Percentiles rank a stretch among this genome's conserved stretches.
Evolutionary conservation across 169 alveolate species (phyloP).

Genomic region (Plasmodium blacklocki): DNA sequence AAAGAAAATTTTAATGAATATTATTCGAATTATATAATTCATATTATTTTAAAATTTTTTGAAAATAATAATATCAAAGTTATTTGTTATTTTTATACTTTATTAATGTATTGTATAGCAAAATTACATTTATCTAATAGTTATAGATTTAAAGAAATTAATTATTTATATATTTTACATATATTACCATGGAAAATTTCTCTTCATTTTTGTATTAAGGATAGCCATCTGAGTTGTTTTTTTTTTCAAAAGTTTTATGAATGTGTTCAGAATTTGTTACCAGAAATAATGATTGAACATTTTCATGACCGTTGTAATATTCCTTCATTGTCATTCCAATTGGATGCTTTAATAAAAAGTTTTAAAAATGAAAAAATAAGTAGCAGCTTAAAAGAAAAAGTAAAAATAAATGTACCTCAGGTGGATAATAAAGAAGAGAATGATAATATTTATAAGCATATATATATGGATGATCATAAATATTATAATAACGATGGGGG

Average conservation of each 20-base stretch:
- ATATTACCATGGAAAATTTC: slow-evolving; percentile 40
- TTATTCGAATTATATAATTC: slow-evolving; percentile 4
- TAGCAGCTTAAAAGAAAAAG: neutral
- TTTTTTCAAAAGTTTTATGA: slow-evolving; percentile 74
- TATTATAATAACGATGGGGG: too few relatives aligned
- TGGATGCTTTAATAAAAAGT: neutral
- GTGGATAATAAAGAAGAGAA: neutral
- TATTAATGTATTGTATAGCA: slow-evolving; percentile 33
- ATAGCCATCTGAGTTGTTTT: slow-evolving; percentile 39
- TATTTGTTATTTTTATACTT: slow-evolving; percentile 41
- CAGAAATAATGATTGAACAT: slow-evolving; percentile 52
- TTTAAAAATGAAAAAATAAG: neutral
- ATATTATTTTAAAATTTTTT: slow-evolving; percentile 14
- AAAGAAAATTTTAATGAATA: neutral
- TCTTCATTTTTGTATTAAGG: slow-evolving; percentile 12
- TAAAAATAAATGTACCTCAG: neutral
- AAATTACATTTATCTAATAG: slow-evolving; percentile 25
- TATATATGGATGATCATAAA: too few relatives aligned
- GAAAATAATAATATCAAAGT: slow-evolving; percentile 1
- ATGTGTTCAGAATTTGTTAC: slow-evolving; percentile 52
- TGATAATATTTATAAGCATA: neutral
- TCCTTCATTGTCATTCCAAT: neutral
- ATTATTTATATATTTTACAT: slow-evolving; percentile 44
- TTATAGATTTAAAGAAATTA: slow-evolving; percentile 60
- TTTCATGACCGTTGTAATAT: neutral